Evolutionary conservation across 768 basidiomycete genomes (phyloP), one percentile per base, ranked within the genome.

Genomic region (Glaciozyma antarctica): DNA sequence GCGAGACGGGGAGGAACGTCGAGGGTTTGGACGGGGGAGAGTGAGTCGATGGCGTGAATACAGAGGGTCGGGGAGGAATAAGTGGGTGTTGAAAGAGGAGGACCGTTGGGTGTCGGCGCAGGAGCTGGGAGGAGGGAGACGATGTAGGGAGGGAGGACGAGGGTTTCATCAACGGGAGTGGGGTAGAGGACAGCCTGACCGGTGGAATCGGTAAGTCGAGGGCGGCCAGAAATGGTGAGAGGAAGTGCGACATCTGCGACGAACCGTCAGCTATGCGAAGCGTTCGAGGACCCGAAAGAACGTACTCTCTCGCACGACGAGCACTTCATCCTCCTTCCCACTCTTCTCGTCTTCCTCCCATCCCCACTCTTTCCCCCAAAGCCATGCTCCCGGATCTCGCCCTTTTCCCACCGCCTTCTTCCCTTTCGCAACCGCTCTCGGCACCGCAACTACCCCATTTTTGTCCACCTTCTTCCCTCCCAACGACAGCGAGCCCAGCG

Each of bases 241-340:
- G 88, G 81, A 26, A 86, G 75, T 2, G 86, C 88, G 61, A 85
- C 81, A 67, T 84, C 90, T 91, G 66, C 9, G 52, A 32, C 66
- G 9, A 51, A 28, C 32, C 49, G 47, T 10, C 10, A 44, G 3
- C 4, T n/a, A 22, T 21, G 19, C n/a, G 0, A 30, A 2, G 13
- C 38, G 24, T 1, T 17, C 24, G 32, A 21, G 16, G 22, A 24
- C n/a, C 3, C 10, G 32, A 19, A 16, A 21, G 28, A 3, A 80
- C 86, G 75, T 69, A 93, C 90, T 84, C 62, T 93, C 90, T 77
- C 86, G 88, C 3, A 83, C 81, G 44, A 91, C 81, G 5, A 92
- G 76, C 12, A 82, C 82, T 71, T 92, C 87, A 0, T 79, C 79
- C 10, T 85, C 83, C 41, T 28, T 44, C 43, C 77, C 78, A 32